Evolutionary conservation across 1,284 basidiomycete species (phyloP).

Genomic region (Baeospora myosura): DNA sequence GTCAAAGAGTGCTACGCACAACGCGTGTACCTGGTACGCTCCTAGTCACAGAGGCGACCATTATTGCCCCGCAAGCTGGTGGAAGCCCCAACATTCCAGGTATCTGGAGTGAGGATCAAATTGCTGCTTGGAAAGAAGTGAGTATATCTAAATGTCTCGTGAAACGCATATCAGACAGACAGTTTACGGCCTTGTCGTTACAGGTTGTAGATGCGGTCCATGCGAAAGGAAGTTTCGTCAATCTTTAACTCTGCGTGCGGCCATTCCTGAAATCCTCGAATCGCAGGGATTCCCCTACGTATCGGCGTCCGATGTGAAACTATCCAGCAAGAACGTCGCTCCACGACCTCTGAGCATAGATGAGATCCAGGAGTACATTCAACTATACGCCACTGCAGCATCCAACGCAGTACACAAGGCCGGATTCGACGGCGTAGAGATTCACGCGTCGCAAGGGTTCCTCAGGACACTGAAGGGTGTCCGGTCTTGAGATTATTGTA

Average conservation of each 20-base stretch:
- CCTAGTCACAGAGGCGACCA: conserved; percentile 30
- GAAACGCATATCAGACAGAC: not conserved
- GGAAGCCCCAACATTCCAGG: conserved; percentile 26
- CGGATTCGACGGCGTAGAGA: conserved; percentile 24
- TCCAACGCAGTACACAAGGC: conserved; percentile 25
- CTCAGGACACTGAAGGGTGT: no score
- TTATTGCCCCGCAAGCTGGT: conserved; percentile 23
- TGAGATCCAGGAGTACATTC: conserved; percentile 33
- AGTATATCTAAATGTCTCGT: not conserved
- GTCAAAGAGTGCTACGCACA: conserved; percentile 29
- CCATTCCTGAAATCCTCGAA: conserved; percentile 22
- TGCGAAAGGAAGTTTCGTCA: conserved; percentile 34
- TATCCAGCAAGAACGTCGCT: conserved; percentile 3
- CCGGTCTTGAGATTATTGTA: no score
- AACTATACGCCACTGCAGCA: conserved; percentile 25
- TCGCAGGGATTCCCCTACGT: conserved; percentile 15
- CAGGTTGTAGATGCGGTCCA: conserved; percentile 29
- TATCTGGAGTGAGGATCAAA: conserved; percentile 28
- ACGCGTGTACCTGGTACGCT: conserved; percentile 28
- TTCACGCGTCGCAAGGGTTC: no score
- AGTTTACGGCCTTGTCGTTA: not conserved
- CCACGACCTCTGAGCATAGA: conserved; percentile 17
- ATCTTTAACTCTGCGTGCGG: conserved; percentile 38
- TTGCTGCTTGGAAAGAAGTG: conserved; percentile 32
- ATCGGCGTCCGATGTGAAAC: conserved; percentile 13